These are phyloP conservation scores for Chalara sp. DNA, from an alignment of 2,329 filamentous ascomycete species.

Conservation along the genomic window DNA sequence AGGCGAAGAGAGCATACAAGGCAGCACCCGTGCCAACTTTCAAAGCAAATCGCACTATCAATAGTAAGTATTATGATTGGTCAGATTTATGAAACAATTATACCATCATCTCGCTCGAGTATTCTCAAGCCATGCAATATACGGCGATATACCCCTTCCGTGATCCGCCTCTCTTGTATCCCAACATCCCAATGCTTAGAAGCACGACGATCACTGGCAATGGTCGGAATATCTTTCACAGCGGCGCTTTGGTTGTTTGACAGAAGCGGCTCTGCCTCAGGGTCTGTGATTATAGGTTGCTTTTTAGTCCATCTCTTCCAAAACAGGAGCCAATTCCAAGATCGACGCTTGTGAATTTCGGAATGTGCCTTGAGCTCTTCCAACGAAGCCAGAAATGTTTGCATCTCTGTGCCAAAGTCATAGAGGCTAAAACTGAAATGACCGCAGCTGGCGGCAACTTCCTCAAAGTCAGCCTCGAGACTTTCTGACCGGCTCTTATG, in stretches of 20 bases:
- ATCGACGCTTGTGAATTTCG: slow-evolving; percentile 52
- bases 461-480: slow-evolving; percentile 88
- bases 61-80: slow-evolving; percentile 10
- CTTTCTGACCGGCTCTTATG: slow-evolving; percentile 62
- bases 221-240: slow-evolving; percentile 19
- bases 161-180: slow-evolving; percentile 4
- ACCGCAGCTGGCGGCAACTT: slow-evolving; percentile 94
- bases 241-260: slow-evolving; percentile 7
- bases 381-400: slow-evolving; percentile 72
- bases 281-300: slow-evolving; percentile 7
- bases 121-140: slow-evolving; percentile 48
- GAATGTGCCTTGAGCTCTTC: slow-evolving; percentile 75
- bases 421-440: slow-evolving; percentile 92
- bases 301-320: slow-evolving; percentile 43
- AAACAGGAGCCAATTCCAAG: slow-evolving; percentile 82
- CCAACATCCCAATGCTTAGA: slow-evolving; percentile 5
- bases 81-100: slow-evolving; percentile 23
- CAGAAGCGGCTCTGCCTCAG: slow-evolving; percentile 24
- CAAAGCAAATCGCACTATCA: slow-evolving; percentile 62
- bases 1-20: slow-evolving; percentile 83
- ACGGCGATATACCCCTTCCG: slow-evolving; percentile 27
- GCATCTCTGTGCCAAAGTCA: slow-evolving; percentile 85
- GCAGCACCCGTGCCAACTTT: slow-evolving; percentile 91
- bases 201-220: slow-evolving; percentile 14
- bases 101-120: slow-evolving; percentile 58